phyloP scores from a whole-genome alignment of 2,329 filamentous ascomycete species.

The Teratosphaeria zuluensis region DNA sequence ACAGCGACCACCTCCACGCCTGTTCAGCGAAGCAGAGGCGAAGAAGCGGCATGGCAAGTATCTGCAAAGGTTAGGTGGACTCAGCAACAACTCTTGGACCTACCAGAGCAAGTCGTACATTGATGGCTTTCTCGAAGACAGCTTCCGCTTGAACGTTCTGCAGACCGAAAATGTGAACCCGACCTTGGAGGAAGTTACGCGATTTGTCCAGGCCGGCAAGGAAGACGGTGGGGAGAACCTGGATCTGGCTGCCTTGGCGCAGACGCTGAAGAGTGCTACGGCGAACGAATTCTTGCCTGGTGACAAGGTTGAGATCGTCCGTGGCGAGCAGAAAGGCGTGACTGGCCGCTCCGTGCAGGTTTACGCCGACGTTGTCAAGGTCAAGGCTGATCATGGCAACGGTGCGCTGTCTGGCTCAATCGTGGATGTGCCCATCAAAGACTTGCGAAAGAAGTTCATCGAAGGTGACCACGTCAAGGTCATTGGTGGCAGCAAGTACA shows the following conservation, averaged over 20 bases:
- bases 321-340: conserved; percentile 89
- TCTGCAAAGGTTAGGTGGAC: conserved; percentile 37
- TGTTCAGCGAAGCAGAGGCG: conserved; percentile 89
- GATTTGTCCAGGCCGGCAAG: conserved; percentile 67
- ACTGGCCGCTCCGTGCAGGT: conserved; percentile 78
- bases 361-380: conserved; percentile 82
- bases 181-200: conserved; percentile 88
- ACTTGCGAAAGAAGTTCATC: conserved; percentile 83
- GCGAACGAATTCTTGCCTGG: conserved; percentile 80
- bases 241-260: conserved; percentile 81
- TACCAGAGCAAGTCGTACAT: conserved; percentile 86
- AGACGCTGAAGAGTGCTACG: conserved; percentile 77
- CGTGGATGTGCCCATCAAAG: conserved; percentile 87
- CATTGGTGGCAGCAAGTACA: conserved; percentile 86
- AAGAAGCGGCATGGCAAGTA: conserved; percentile 71
- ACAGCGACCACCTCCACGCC: conserved; percentile 70
- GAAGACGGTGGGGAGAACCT: conserved; percentile 92
- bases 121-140: conserved; percentile 87
- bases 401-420: conserved; percentile 72
- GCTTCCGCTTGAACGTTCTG: conserved; percentile 80
- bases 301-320: conserved; percentile 92
- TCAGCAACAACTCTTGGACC: conserved; percentile 61
- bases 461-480: conserved; percentile 98
- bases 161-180: conserved; percentile 87
- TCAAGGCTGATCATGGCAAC: conserved; percentile 59